phyloP scores from a whole-genome alignment of 139 green algal genomes.

The Eudorina sp. region DNA sequence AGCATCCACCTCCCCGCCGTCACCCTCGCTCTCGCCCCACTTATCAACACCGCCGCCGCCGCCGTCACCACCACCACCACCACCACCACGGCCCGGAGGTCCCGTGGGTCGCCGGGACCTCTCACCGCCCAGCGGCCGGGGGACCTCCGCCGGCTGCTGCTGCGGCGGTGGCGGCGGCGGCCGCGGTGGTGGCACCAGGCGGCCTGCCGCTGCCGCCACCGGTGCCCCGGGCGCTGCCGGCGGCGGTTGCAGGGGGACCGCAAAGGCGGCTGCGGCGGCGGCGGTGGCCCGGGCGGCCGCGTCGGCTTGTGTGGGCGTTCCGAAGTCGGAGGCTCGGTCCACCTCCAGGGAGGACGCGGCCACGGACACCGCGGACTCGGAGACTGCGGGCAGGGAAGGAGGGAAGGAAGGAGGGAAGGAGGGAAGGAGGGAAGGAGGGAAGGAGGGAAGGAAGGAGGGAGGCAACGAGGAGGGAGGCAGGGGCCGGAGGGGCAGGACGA shows the following conservation, averaged over 20 bases:
- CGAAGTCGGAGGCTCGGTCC: slow-evolving; percentile 26
- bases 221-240: background rate
- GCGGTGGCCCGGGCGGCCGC: background rate
- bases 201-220: background rate
- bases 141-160: too few species aligned
- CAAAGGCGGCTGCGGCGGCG: background rate
- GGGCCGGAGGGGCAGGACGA: too few species aligned
- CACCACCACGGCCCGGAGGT: background rate
- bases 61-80: background rate
- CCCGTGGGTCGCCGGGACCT: too few species aligned
- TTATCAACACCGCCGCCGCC: background rate
- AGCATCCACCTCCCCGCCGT: background rate
- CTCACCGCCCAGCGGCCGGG: too few species aligned
- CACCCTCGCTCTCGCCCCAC: too few species aligned
- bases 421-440: too few species aligned
- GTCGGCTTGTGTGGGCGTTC: background rate
- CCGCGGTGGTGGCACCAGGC: background rate
- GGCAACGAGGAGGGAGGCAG: too few species aligned
- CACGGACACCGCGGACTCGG: slow-evolving; percentile 19
- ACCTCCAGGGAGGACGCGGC: slow-evolving; percentile 39
- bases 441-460: too few species aligned
- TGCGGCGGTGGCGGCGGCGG: too few species aligned
- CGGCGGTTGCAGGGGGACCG: background rate
- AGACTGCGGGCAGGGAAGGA: background rate
- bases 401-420: too few species aligned